phyloP scores from a whole-genome alignment of 2,329 filamentous ascomycete species.

The Fusarium heterosporum region DNA sequence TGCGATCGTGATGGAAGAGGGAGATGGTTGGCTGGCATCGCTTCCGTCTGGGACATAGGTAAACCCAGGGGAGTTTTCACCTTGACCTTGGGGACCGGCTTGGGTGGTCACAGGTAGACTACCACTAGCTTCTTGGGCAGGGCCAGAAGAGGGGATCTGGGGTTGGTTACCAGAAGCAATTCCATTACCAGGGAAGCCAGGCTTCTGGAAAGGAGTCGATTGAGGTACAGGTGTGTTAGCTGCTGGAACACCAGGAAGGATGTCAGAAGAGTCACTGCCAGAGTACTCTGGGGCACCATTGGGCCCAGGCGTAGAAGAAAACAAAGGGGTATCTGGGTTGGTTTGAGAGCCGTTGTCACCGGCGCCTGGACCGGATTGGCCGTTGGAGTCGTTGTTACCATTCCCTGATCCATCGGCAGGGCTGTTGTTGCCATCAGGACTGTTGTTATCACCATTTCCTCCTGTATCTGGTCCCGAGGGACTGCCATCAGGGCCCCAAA shows the following conservation, averaged over 20 bases:
- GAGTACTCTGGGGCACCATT: slow-evolving; percentile 43
- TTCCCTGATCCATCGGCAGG: not conserved
- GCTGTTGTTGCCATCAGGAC: slow-evolving; percentile 12
- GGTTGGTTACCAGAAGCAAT: slow-evolving; percentile 22
- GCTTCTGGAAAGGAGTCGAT: slow-evolving; percentile 26
- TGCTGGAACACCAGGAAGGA: slow-evolving; percentile 23
- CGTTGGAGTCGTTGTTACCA: slow-evolving; percentile 1
- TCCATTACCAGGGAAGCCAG: slow-evolving; percentile 23
- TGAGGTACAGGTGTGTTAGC: slow-evolving; percentile 21
- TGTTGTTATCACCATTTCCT: slow-evolving; percentile 10
- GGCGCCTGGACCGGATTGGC: not conserved
- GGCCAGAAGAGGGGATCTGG: slow-evolving; percentile 19
- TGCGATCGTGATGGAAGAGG: slow-evolving; percentile 40
- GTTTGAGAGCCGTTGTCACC: slow-evolving; percentile 22
- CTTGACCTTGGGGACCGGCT: slow-evolving; percentile 27
- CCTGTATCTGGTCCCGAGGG: slow-evolving; percentile 18
- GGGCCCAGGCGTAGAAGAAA: slow-evolving; percentile 27
- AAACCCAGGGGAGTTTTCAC: slow-evolving; percentile 24
- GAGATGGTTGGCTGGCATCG: slow-evolving; percentile 17
- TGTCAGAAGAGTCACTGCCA: slow-evolving; percentile 30
- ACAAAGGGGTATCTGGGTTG: slow-evolving; percentile 10
- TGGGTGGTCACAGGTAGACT: slow-evolving; percentile 38
- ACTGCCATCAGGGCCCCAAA: slow-evolving; percentile 46
- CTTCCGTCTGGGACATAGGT: slow-evolving; percentile 26
- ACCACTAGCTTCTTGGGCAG: slow-evolving; percentile 35